A percentile compares a stretch with the other conserved stretches of the same genome.
Conservation (phyloP, 2,329 filamentous ascomycete species). For the Colletotrichum scovillei region DNA sequence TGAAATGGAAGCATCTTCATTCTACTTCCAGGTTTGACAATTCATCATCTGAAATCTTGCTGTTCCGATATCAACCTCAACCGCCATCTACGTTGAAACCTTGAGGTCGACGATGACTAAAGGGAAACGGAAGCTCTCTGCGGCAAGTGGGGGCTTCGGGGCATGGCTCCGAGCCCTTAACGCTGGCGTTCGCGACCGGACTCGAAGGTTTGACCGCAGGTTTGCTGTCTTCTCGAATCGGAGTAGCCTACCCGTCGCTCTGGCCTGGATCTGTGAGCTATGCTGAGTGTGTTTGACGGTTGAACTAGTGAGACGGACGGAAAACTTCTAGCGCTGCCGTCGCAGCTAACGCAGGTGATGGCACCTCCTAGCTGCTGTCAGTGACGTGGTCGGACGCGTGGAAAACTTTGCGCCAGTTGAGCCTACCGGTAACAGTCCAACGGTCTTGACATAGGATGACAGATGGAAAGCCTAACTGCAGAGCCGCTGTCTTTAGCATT, state of each 20-base stretch:
- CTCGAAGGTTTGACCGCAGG: too few relatives aligned
- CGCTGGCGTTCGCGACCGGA: neutral
- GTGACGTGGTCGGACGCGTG: neutral
- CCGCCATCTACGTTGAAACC: too few relatives aligned
- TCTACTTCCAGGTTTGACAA: too few relatives aligned
- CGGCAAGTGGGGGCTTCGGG: neutral
- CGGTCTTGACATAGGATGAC: neutral
- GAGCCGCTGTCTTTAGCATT: neutral
- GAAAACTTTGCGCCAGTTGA: neutral
- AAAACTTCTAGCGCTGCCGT: neutral
- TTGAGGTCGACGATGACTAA: neutral
- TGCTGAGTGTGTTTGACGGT: neutral
- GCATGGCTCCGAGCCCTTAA: neutral
- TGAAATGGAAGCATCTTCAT: too few relatives aligned
- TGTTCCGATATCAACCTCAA: neutral
- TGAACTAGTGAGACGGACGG: neutral
- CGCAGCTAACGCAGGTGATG: neutral
- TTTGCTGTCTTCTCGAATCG: neutral
- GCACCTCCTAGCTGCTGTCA: neutral
- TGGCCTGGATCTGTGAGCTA: neutral
- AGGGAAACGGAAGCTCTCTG: neutral
- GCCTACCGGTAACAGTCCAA: neutral
- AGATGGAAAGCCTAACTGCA: neutral
- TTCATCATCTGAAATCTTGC: too few relatives aligned
- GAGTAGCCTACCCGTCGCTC: neutral